These are phyloP conservation scores for Talaromyces sp. DNA, from an alignment of 2,329 filamentous ascomycete genomes.

Conservation along the genomic window DNA sequence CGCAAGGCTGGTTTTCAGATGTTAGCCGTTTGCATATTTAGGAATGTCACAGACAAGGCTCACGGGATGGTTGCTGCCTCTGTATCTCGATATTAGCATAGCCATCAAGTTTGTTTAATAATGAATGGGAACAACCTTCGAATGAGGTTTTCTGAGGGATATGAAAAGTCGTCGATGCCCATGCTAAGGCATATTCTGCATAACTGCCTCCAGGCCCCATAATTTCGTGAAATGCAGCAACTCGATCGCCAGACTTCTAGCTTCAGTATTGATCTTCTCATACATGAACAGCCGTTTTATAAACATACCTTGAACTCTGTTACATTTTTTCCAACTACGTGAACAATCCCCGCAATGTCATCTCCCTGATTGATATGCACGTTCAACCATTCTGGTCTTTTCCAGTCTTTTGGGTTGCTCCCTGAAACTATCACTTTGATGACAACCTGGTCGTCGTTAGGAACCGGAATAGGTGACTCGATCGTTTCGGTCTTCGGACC, in stretches of 20 bases:
- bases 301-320: constrained; percentile 42
- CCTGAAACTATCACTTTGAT: constrained; percentile 10
- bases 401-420: constrained; percentile 15
- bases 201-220: constrained; percentile 46
- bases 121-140: constrained; percentile 36
- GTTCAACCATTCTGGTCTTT: constrained; percentile 15
- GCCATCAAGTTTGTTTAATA: neutral
- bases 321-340: constrained; percentile 48
- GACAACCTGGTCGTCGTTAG: constrained; percentile 31
- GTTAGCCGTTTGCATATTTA: neutral
- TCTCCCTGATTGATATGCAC: constrained; percentile 42
- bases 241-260: constrained; percentile 47
- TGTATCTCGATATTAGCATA: constrained; percentile 13
- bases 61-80: constrained; percentile 53
- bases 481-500: constrained; percentile 21
- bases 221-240: constrained; percentile 49
- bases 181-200: constrained; percentile 53
- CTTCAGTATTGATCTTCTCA: neutral
- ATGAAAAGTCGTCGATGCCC: constrained; percentile 51
- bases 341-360: constrained; percentile 49
- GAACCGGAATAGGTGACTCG: constrained; percentile 39
- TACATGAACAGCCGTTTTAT: neutral
- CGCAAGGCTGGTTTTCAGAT: constrained; percentile 31
- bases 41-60: neutral
- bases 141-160: constrained; percentile 47